phyloP scores from a whole-genome alignment of 257 asterid species.

The Salvia hispanica region DNA sequence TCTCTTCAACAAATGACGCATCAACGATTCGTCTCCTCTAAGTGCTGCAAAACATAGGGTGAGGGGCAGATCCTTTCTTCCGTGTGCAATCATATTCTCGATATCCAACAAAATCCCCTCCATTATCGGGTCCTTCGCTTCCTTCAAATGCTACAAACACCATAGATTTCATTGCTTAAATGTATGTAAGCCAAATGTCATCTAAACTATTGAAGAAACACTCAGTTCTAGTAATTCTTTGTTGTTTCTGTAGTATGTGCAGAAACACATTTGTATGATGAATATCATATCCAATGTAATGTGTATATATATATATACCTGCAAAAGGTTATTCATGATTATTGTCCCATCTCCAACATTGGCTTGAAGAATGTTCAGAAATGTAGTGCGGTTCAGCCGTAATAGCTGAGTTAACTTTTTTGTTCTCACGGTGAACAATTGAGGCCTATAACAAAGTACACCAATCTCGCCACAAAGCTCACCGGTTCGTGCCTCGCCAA shows the following conservation, averaged over 20 bases:
- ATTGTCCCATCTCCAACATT: slow-evolving; percentile 88
- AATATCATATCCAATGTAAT: no score
- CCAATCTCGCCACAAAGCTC: slow-evolving; percentile 95
- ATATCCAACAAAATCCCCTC: slow-evolving; percentile 79
- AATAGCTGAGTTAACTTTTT: slow-evolving; percentile 73
- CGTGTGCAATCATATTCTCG: slow-evolving; percentile 88
- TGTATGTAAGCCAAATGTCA: no score
- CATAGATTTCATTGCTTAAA: no score
- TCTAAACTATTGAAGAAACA: no score
- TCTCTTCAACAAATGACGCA: slow-evolving; percentile 83
- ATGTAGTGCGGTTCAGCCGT: slow-evolving; percentile 78
- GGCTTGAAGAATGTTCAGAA: slow-evolving; percentile 83
- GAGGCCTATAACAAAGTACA: slow-evolving; percentile 89
- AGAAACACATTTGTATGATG: background rate
- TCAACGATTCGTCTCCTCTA: slow-evolving; percentile 76
- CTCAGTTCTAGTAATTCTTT: no score
- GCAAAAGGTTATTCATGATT: slow-evolving; percentile 88
- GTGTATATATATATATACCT: slow-evolving; percentile 43
- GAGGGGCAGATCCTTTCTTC: slow-evolving; percentile 79
- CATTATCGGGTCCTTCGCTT: slow-evolving; percentile 75
- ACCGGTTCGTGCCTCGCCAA: slow-evolving; percentile 82
- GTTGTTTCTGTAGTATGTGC: no score
- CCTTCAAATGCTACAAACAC: slow-evolving; percentile 72
- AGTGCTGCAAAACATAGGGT: slow-evolving; percentile 85
- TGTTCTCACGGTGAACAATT: slow-evolving; percentile 83